Evolutionary conservation across 2,329 filamentous ascomycete genomes (phyloP), one percentile per base, ranked within the genome.

Genomic region (Rhytidhysteron rufulum): DNA sequence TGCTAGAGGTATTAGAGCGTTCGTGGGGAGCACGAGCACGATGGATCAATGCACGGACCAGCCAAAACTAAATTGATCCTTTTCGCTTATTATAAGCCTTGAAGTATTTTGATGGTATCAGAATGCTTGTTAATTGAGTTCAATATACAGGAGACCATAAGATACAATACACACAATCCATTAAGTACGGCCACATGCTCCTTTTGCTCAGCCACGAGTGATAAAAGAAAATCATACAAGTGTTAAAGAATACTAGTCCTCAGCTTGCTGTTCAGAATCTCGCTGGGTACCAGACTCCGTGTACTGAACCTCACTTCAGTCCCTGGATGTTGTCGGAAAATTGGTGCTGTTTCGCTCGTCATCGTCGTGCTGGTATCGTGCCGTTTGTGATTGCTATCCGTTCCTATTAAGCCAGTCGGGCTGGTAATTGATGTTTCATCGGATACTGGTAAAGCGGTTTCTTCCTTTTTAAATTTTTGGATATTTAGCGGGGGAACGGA

Each of bases 241-340:
- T 27, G 24, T 43, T 41, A 53, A 22, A 57, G 43, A 17, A 54
- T 48, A 22, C 43, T 50, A 5, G 39, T 35, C 21, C 37, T 39
- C 21, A 41, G 35, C 10, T 54, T 47, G n/a, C 44, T 48, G 34
- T 67, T 61, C 39, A 68, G 40, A 15, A 68, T 62, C 47, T 66
- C 63, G 13, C 57, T 62, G 5, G 65, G 62, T 5, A 68, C 63
- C 3, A 53, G 49, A 34, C 65, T 66, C 16, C 58, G 49, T 30
- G 56, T 57, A 34, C 60, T 65, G 44, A 68, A 64, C 37, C 60
- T 42, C 4, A 68, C 63, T 45, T 68, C 63, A 4, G 56, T 64
- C 16, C 65, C 65, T 3, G 65, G 65, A 31, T 68, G 65, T 22
- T 58, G 55, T 34, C 57, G 53, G 51, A 68, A 68, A 20, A 68